Evolutionary conservation across 1,139 yeast genomes (phyloP).

Genomic region (Blastobotrys proliferans): DNA sequence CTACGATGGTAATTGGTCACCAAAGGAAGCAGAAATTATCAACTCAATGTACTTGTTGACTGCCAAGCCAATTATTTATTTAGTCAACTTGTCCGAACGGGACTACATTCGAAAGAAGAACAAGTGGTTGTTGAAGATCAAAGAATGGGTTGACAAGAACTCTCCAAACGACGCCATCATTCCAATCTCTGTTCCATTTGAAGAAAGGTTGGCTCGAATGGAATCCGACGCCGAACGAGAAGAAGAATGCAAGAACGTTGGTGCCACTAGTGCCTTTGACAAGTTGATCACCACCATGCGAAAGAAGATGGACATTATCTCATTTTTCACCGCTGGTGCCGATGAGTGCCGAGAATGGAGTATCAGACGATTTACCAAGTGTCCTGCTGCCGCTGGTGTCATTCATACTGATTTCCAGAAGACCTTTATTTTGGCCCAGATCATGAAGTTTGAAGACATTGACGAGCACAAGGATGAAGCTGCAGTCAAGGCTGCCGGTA

Average conservation of each 20-base stretch:
- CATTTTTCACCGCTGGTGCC: constrained; percentile 90
- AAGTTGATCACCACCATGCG: constrained; percentile 72
- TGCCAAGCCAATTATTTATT: constrained; percentile 94
- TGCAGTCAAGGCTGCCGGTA: constrained; percentile 89
- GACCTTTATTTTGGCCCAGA: constrained; percentile 81
- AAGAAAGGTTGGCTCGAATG: constrained; percentile 89
- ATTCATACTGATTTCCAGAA: constrained; percentile 85
- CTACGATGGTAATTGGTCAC: constrained; percentile 85
- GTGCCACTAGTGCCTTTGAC: constrained; percentile 81
- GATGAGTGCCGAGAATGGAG: constrained; percentile 94
- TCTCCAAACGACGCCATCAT: constrained; percentile 95
- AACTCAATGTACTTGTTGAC: constrained; percentile 78
- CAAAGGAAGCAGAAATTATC: constrained; percentile 84
- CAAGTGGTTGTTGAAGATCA: constrained; percentile 84
- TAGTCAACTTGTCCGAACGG: constrained; percentile 88
- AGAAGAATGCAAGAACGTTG: constrained; percentile 81
- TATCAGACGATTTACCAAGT: constrained; percentile 67
- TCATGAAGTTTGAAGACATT: constrained; percentile 73
- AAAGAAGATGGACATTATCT: constrained; percentile 61
- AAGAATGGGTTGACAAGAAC: constrained; percentile 93
- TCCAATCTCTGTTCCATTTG: constrained; percentile 89
- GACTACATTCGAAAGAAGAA: constrained; percentile 97
- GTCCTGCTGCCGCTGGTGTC: constrained; percentile 92
- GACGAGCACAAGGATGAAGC: constrained; percentile 84
- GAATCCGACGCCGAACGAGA: constrained; percentile 87